phyloP scores from a whole-genome alignment of 2,329 filamentous ascomycete species.

The Colletotrichum lentis region DNA sequence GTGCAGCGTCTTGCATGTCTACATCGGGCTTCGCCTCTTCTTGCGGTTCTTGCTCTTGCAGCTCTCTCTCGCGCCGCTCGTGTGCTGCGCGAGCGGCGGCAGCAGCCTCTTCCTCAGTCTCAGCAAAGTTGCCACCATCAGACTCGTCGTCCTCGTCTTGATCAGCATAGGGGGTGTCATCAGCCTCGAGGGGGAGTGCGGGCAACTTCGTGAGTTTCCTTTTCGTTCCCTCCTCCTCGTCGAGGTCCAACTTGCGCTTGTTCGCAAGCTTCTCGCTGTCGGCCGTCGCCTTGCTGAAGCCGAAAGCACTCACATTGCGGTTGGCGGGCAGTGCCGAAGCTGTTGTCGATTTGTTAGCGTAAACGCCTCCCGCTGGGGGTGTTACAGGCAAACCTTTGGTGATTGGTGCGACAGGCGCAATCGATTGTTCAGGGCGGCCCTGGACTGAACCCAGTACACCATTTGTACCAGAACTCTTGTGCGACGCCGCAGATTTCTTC shows the following conservation, averaged over 20 bases:
- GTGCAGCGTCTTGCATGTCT: constrained; percentile 34
- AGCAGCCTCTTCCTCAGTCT: constrained; percentile 85
- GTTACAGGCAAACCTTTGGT: constrained; percentile 48
- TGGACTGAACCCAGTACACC: constrained; percentile 58
- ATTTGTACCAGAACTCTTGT: constrained; percentile 62
- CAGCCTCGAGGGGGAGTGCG: constrained; percentile 72
- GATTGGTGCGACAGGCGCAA: constrained; percentile 46
- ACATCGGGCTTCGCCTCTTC: constrained; percentile 51
- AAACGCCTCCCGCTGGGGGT: neutral
- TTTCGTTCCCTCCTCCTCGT: constrained; percentile 85
- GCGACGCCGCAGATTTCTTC: constrained; percentile 75
- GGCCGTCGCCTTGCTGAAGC: constrained; percentile 72
- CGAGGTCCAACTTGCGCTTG: constrained; percentile 82
- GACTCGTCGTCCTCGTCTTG: constrained; percentile 75
- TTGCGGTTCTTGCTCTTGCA: constrained; percentile 60
- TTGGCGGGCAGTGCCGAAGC: constrained; percentile 70
- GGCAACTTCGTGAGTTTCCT: constrained; percentile 93
- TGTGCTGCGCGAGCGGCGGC: constrained; percentile 86
- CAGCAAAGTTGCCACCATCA: constrained; percentile 79
- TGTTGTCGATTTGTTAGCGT: constrained; percentile 44
- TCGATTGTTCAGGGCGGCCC: constrained; percentile 49
- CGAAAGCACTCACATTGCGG: constrained; percentile 84
- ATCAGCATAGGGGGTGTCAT: constrained; percentile 67
- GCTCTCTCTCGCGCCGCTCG: constrained; percentile 79
- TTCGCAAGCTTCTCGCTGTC: constrained; percentile 72